Evolutionary conservation across 371 early-diverging fungal species (phyloP).

Genomic region (Caulochytrium protostelioides): DNA sequence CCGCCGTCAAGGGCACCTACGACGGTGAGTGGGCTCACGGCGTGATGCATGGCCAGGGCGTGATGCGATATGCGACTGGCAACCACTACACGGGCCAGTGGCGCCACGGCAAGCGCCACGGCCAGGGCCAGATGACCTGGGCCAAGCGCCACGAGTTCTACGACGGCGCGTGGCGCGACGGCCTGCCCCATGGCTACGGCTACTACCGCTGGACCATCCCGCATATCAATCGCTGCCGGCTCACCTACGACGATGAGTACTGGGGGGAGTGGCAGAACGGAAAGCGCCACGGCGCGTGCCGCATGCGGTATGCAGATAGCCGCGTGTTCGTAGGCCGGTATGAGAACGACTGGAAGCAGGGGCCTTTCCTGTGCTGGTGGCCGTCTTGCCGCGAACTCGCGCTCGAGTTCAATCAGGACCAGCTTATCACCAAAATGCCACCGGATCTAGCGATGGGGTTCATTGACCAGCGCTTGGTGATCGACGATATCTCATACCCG

Average conservation of each 20-base stretch:
- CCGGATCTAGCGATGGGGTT: too few relatives aligned
- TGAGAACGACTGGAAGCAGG: conserved; percentile 24
- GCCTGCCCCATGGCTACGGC: conserved; percentile 19
- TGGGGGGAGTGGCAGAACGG: conserved; percentile 16
- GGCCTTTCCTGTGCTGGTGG: too few relatives aligned
- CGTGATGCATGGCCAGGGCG: conserved; percentile 18
- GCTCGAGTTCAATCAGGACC: too few relatives aligned
- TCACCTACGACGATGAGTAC: conserved; percentile 14
- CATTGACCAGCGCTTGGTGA: too few relatives aligned
- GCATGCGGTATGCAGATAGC: conserved; percentile 22
- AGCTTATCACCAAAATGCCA: too few relatives aligned
- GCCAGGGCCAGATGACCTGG: conserved; percentile 25
- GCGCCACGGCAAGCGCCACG: conserved; percentile 16
- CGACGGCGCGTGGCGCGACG: conserved; percentile 25
- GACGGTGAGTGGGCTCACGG: conserved; percentile 19
- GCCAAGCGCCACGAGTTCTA: conserved; percentile 15
- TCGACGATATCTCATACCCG: too few relatives aligned
- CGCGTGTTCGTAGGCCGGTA: conserved; percentile 11
- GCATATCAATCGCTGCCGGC: conserved; percentile 14
- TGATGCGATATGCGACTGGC: conserved; percentile 24
- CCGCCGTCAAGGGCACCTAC: conserved; percentile 7
- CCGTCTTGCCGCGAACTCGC: too few relatives aligned
- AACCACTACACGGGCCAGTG: conserved; percentile 28
- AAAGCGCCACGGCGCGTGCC: conserved; percentile 17
- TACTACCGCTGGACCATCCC: conserved; percentile 16